Evolutionary conservation across 2,329 filamentous ascomycete species (phyloP).

Genomic region (Hypoxylon sp.): DNA sequence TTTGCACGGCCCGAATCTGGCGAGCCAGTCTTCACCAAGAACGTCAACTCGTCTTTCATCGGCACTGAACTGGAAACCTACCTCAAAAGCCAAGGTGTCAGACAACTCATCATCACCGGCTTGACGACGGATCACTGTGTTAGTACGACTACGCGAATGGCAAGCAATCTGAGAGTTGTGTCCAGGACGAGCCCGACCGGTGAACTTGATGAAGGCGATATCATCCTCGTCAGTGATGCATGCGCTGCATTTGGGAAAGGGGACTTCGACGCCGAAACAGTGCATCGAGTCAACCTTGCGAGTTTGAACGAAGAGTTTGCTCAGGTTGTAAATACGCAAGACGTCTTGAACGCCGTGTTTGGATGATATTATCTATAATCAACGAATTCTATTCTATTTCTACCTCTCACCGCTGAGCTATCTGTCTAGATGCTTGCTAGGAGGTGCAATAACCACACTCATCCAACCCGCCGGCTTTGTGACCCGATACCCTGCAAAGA

Average conservation of each 20-base stretch:
- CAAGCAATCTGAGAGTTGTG: slow-evolving; percentile 62
- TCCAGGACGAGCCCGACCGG: slow-evolving; percentile 43
- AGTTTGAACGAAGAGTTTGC: slow-evolving; percentile 64
- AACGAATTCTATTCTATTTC: neutral
- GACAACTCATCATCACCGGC: slow-evolving; percentile 60
- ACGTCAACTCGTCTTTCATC: slow-evolving; percentile 63
- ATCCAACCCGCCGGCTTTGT: neutral
- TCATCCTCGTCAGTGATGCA: slow-evolving; percentile 62
- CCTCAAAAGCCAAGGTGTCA: slow-evolving; percentile 54
- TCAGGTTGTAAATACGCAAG: slow-evolving; percentile 56
- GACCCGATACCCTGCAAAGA: slow-evolving; percentile 2
- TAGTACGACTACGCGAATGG: slow-evolving; percentile 64
- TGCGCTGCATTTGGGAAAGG: slow-evolving; percentile 62
- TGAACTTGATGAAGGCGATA: slow-evolving; percentile 52
- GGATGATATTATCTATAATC: slow-evolving; percentile 15
- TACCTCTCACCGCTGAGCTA: neutral
- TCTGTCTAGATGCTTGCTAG: slow-evolving; percentile 15
- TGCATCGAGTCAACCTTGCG: slow-evolving; percentile 61
- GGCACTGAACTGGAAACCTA: slow-evolving; percentile 60
- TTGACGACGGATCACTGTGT: slow-evolving; percentile 66
- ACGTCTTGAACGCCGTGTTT: slow-evolving; percentile 49
- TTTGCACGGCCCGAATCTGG: slow-evolving; percentile 50
- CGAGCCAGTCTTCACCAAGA: slow-evolving; percentile 61
- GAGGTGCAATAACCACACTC: neutral
- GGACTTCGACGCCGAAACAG: slow-evolving; percentile 61